Base-by-base conservation (phyloP, 768 basidiomycete genomes). In the Xanthoconium purpureum region DNA sequence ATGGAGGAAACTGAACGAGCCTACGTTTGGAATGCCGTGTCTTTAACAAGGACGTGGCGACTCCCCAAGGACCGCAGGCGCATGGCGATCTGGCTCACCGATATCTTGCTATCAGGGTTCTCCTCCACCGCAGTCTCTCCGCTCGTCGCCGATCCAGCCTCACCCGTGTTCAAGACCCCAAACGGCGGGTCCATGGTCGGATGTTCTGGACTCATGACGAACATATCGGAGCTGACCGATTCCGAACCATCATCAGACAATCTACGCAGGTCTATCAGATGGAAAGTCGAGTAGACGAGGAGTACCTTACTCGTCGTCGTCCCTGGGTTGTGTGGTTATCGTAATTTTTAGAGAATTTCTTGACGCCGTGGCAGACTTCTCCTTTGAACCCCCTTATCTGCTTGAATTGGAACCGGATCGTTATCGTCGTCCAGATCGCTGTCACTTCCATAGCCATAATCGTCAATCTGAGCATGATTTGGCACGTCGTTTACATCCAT, bases 361-460 rank as follows among this genome's bases (percentile, higher is more conserved):
- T 12, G 47, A 28, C 15, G 30, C 18, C 14, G 47, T 48, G 15
- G 15, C 14, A 45, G 38, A 45, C 29, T 18, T 17, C 24, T 49
- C 11, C 29, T 57, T 46, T 4, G 13, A 3, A 4, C 13, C 28
- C 17, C 28, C 6, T 10, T 3, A 17, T 49, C 9, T n/a, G 5
- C 40, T 17, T 47, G 38, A 35, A 35, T 35, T 3, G 9, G 40
- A 44, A 43, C 20, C 6, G 44, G 38, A 0, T 63, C 57, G 3
- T 57, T 18, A 4, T 63, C 62, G 7, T 73, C 70, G 18, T 74
- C 73, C 28, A 75, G 66, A 40, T 74, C 74, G 14, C 74, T 74
- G 53, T 75, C 73, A 17, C 67, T 71, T 35, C 33, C 64, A 45
- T 71, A 75, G 9, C 63, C 73, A 48, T 73, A 71, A 9, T 69